Conservation (phyloP, 306 rosid species). For the Quercus cerris region DNA sequence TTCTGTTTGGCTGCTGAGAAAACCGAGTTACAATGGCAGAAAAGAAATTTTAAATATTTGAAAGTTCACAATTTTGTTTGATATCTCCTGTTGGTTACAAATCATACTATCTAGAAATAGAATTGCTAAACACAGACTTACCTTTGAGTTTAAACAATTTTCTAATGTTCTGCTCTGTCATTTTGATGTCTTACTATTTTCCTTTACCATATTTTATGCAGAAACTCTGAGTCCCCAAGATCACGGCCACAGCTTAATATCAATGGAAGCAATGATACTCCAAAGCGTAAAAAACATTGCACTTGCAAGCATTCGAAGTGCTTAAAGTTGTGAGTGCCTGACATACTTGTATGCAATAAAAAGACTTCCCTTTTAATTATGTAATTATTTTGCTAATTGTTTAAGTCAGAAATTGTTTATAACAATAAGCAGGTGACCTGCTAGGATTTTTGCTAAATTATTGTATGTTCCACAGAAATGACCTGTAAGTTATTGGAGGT, state of each 20-base stretch:
- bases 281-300: conserved; percentile 93
- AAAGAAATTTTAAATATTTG: neutral
- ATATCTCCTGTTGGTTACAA: neutral
- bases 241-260: conserved; percentile 63
- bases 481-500: neutral
- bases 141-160: conserved; percentile 47
- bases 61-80: too few relatives aligned
- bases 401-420: neutral
- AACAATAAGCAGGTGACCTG: neutral
- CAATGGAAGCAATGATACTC: conserved; percentile 73
- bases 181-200: neutral
- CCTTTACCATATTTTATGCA: conserved; percentile 32
- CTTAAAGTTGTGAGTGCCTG: conserved; percentile 76
- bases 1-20: neutral
- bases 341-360: neutral
- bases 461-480: neutral
- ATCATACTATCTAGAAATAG: neutral
- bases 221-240: conserved; percentile 88
- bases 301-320: conserved; percentile 92
- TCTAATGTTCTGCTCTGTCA: conserved; percentile 11
- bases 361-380: neutral
- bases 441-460: neutral
- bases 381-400: neutral
- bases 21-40: neutral
- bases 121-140: neutral